phyloP scores from a whole-genome alignment of 768 basidiomycete species.

The Suillus plorans region DNA sequence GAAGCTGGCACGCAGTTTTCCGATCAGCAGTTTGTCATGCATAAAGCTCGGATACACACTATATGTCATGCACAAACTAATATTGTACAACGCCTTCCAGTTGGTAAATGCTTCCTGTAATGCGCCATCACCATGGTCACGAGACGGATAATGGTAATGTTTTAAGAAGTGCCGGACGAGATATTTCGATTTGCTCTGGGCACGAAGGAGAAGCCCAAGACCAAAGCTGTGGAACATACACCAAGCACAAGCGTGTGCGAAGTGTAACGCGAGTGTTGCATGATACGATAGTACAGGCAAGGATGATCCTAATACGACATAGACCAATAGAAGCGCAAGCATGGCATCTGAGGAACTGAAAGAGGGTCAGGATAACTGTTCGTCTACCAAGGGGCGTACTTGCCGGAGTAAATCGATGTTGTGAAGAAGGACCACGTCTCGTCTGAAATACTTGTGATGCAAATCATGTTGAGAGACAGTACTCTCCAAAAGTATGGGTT shows the following conservation, averaged over 20 bases:
- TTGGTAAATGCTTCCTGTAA: constrained; percentile 93
- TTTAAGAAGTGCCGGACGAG: constrained; percentile 92
- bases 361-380: neutral
- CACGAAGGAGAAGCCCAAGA: constrained; percentile 78
- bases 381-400: constrained; percentile 15
- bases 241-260: constrained; percentile 83
- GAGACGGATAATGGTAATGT: constrained; percentile 84
- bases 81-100: constrained; percentile 92
- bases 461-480: constrained; percentile 82
- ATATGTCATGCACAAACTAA: constrained; percentile 94
- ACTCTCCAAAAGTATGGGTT: constrained; percentile 24
- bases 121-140: constrained; percentile 70
- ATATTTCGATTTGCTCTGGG: constrained; percentile 85
- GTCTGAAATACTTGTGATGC: constrained; percentile 84
- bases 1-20: constrained; percentile 55
- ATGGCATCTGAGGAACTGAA: constrained; percentile 82
- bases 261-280: constrained; percentile 65
- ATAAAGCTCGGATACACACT: constrained; percentile 44
- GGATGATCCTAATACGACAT: constrained; percentile 58
- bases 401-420: constrained; percentile 88
- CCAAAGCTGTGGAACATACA: constrained; percentile 85
- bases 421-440: constrained; percentile 77
- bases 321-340: constrained; percentile 71
- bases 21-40: neutral
- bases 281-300: constrained; percentile 55